Conservation (phyloP, 2,329 filamentous ascomycete genomes). For the Emergomyces pasteurianus region DNA sequence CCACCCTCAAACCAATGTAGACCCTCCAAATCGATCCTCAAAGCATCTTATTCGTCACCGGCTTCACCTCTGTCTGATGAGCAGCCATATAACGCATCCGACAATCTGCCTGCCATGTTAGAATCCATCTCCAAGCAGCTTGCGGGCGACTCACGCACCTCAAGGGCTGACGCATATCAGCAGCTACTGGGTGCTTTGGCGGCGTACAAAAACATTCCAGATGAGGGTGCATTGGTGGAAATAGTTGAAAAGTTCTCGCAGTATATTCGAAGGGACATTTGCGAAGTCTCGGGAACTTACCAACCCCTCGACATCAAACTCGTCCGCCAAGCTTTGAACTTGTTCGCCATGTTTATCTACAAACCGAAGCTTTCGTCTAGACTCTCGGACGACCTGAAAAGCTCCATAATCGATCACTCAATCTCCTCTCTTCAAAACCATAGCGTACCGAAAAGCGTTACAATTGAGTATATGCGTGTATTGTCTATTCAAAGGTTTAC, state of each 20-base stretch:
- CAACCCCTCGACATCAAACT: conserved; percentile 53
- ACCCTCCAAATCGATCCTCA: conserved; percentile 68
- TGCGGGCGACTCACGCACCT: conserved; percentile 57
- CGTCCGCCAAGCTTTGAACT: conserved; percentile 62
- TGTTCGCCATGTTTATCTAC: conserved; percentile 66
- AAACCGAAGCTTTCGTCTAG: conserved; percentile 57
- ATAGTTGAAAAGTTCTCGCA: conserved; percentile 69
- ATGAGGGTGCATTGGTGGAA: conserved; percentile 56
- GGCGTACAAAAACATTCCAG: conserved; percentile 70
- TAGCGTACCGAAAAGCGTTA: conserved; percentile 60
- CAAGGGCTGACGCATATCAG: conserved; percentile 74
- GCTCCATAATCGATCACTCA: conserved; percentile 69
- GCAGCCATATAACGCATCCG: conserved; percentile 36
- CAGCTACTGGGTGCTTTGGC: conserved; percentile 65
- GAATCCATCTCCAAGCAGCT: conserved; percentile 76
- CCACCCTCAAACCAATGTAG: conserved; percentile 41
- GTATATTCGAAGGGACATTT: conserved; percentile 74
- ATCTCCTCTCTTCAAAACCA: conserved; percentile 61
- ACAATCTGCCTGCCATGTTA: conserved; percentile 65
- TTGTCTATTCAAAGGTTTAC: conserved; percentile 71
- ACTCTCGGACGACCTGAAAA: conserved; percentile 65
- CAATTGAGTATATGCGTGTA: conserved; percentile 68
- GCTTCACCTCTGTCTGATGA: conserved; percentile 32
- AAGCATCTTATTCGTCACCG: conserved; percentile 42
- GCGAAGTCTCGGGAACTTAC: conserved; percentile 46